These are phyloP conservation scores for Beta lomatogona DNA, from an alignment of 179 eudicot species.

Conservation along the genomic window DNA sequence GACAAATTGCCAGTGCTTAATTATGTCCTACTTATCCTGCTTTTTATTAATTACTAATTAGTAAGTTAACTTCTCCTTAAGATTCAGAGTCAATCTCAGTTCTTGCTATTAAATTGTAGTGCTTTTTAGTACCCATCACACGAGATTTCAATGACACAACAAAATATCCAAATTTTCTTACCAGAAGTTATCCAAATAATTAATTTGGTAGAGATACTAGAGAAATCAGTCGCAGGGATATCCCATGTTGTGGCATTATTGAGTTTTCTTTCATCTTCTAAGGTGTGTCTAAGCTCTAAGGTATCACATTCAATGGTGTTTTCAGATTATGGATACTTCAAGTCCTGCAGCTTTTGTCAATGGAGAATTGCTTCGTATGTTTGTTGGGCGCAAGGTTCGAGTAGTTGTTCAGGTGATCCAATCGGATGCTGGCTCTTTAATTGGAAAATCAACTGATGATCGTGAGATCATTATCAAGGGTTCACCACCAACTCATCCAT, in stretches of 20 bases:
- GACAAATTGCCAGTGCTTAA: too few species aligned
- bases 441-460: constrained; percentile 80
- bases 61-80: too few species aligned
- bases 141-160: too few species aligned
- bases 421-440: constrained; percentile 53
- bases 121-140: too few species aligned
- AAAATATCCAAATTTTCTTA: too few species aligned
- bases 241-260: neutral
- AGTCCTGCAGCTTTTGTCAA: constrained; percentile 83
- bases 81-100: too few species aligned
- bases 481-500: constrained; percentile 47
- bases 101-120: too few species aligned
- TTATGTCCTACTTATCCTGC: too few species aligned
- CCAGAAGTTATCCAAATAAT: too few species aligned
- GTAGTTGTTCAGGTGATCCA: constrained; percentile 72
- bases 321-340: constrained; percentile 82
- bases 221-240: neutral
- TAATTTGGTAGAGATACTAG: neutral
- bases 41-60: too few species aligned
- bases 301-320: neutral
- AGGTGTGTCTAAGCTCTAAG: neutral
- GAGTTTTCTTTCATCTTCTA: too few species aligned
- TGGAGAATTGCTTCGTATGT: constrained; percentile 59
- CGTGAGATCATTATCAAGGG: constrained; percentile 73
- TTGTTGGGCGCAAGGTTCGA: constrained; percentile 76